phyloP scores from a whole-genome alignment of 2,329 filamentous ascomycete species.

The Sclerotinia spermophila region DNA sequence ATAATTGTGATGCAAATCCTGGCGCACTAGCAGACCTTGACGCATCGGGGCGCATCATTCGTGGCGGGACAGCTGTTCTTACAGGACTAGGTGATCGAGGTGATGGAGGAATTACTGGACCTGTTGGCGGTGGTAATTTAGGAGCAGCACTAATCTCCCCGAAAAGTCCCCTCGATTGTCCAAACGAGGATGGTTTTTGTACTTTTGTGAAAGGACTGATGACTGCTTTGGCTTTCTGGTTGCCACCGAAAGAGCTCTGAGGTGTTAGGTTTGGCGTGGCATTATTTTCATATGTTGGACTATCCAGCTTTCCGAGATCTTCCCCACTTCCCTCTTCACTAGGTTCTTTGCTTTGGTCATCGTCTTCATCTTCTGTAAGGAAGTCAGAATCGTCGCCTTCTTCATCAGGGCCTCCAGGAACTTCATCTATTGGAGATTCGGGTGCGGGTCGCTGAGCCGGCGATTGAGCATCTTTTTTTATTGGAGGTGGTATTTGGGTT shows the following conservation, averaged over 20 bases:
- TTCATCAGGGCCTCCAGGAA: slow-evolving; percentile 36
- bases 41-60: slow-evolving; percentile 47
- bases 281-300: slow-evolving; percentile 46
- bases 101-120: slow-evolving; percentile 57
- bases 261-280: slow-evolving; percentile 52
- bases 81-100: slow-evolving; percentile 72
- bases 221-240: slow-evolving; percentile 41
- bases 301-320: slow-evolving; percentile 62
- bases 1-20: slow-evolving; percentile 53
- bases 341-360: slow-evolving; percentile 44
- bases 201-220: slow-evolving; percentile 43
- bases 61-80: slow-evolving; percentile 53
- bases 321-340: slow-evolving; percentile 58
- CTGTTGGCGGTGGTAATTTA: slow-evolving; percentile 51
- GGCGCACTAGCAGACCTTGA: slow-evolving; percentile 59
- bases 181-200: slow-evolving; percentile 44
- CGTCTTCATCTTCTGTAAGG: slow-evolving; percentile 37
- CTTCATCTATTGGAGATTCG: slow-evolving; percentile 30
- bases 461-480: slow-evolving; percentile 9
- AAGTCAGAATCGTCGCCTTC: slow-evolving; percentile 35
- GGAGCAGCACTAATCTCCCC: slow-evolving; percentile 52
- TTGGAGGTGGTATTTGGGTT: slow-evolving; percentile 15
- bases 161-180: slow-evolving; percentile 45
- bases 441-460: slow-evolving; percentile 26
- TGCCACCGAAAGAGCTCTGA: slow-evolving; percentile 55